These are phyloP conservation scores for Stentor roeselii DNA, from an alignment of 73 alveolate genomes.

Conservation along the genomic window DNA sequence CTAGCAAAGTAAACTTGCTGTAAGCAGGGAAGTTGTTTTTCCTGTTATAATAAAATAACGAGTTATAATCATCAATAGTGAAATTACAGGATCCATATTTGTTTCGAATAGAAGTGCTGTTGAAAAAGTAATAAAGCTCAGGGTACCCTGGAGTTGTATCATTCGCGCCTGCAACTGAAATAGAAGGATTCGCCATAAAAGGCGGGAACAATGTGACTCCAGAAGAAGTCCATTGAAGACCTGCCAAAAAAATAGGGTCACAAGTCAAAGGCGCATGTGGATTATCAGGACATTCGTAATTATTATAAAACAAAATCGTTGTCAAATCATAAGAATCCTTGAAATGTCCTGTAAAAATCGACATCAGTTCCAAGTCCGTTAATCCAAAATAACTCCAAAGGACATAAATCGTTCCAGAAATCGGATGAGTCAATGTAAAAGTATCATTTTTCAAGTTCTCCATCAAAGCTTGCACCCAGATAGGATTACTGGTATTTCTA, in stretches of 20 bases:
- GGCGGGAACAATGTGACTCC: background rate
- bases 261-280: background rate
- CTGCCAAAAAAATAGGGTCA: conserved; percentile 24
- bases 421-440: background rate
- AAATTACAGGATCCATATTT: background rate
- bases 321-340: background rate
- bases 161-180: background rate
- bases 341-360: background rate
- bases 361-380: background rate
- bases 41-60: conserved; percentile 22
- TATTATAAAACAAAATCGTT: background rate
- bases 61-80: conserved; percentile 13
- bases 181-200: background rate
- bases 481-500: background rate
- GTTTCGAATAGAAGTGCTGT: background rate
- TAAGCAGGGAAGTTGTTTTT: background rate
- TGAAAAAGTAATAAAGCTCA: background rate
- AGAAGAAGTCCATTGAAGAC: conserved; percentile 21
- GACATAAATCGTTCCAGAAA: conserved; percentile 2
- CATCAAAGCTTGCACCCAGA: conserved; percentile 10
- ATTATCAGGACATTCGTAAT: background rate
- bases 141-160: conserved; percentile 18
- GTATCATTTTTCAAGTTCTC: background rate
- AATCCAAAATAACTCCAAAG: conserved; percentile 15
- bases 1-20: background rate